Base-by-base conservation (phyloP, 2,329 filamentous ascomycete genomes). In the Paradendryphiella salina region DNA sequence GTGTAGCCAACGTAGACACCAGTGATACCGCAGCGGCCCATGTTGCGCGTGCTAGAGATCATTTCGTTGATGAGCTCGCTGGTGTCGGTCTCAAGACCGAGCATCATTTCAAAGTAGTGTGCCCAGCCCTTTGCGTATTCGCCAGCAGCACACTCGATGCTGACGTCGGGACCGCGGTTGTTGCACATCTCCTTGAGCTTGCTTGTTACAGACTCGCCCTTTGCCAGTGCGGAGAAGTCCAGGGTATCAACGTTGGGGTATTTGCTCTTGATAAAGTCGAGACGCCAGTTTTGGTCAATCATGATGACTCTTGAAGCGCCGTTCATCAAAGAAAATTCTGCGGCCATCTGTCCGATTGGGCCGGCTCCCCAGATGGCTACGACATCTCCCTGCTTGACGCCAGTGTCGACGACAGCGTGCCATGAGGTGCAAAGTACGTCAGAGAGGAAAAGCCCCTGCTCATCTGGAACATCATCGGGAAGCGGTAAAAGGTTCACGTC, bases 361-460 rank as follows among this genome's bases (percentile, higher is more conserved):
- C 90, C 90, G 0, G 86, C 89, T n/a, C 90, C 90, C 83, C 89
- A 96, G 53, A 95, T 85, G 28, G 89, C 90, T 1, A 96, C 90
- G 1, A 85, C 78, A 61, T 95, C 90, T 10, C 82, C 84, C 28
- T 86, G 79, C 56, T 89, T 85, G n/a, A 96, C 87, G 1, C 84
- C 87, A 0, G 90, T 95, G 65, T 95, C 90, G 34, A 91, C 86
- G 31, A 95, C 89, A 43, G 83, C 85, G 66, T 96, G 86, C 81
- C 89, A 96, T 8, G 85, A 86, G 0, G 91, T 96, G 14, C 80
- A 78, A 2, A 96, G 73, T 0, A 95, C 89, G 69, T 96, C 91
- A 1, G 87, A 91, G 1, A 96, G 80, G 71, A 84, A 96, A 1
- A 96, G 78, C 8, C 67, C 88, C 75, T 93, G 91, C 77, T 96